Conservation (phyloP, 495 filamentous ascomycete species). For the Talaromyces ruber region DNA sequence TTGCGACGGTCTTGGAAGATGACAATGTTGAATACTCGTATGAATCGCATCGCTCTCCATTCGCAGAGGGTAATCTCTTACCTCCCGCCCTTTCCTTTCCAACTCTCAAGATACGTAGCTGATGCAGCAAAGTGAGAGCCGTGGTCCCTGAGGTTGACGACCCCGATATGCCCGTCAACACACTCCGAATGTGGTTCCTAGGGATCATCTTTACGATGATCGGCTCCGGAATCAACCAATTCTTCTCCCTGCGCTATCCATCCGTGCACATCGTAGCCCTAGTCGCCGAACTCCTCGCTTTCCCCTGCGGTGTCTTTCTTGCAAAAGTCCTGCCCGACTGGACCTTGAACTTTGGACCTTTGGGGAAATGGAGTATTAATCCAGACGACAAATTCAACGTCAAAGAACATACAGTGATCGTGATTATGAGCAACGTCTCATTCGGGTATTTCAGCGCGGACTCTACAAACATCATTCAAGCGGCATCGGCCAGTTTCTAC, state of each 20-base stretch:
- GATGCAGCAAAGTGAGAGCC: constrained; percentile 15
- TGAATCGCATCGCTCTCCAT: constrained; percentile 27
- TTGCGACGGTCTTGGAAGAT: constrained; percentile 13
- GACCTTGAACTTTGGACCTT: constrained; percentile 30
- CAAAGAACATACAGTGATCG: constrained; percentile 80
- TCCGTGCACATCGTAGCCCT: constrained; percentile 54
- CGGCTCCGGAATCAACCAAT: constrained; percentile 75
- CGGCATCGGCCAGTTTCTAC: constrained; percentile 40
- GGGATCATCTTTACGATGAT: constrained; percentile 72
- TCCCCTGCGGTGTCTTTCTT: constrained; percentile 44
- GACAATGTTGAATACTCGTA: constrained; percentile 24
- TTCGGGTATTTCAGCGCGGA: constrained; percentile 54
- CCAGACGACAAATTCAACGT: constrained; percentile 62
- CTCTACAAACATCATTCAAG: constrained; percentile 37
- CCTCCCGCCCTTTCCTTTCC: not conserved
- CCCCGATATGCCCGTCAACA: constrained; percentile 22
- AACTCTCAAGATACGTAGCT: not conserved
- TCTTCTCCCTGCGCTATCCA: constrained; percentile 68
- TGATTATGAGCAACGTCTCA: constrained; percentile 82
- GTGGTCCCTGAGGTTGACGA: constrained; percentile 36
- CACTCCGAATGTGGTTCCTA: constrained; percentile 77
- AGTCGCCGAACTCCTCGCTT: constrained; percentile 57
- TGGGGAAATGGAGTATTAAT: constrained; percentile 44
- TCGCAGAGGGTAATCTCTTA: constrained; percentile 22
- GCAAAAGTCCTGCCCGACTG: constrained; percentile 35